Evolutionary conservation across 169 alveolate genomes (phyloP), one percentile per base, ranked within the genome.

Genomic region (Cryptosporidium xiaoi): DNA sequence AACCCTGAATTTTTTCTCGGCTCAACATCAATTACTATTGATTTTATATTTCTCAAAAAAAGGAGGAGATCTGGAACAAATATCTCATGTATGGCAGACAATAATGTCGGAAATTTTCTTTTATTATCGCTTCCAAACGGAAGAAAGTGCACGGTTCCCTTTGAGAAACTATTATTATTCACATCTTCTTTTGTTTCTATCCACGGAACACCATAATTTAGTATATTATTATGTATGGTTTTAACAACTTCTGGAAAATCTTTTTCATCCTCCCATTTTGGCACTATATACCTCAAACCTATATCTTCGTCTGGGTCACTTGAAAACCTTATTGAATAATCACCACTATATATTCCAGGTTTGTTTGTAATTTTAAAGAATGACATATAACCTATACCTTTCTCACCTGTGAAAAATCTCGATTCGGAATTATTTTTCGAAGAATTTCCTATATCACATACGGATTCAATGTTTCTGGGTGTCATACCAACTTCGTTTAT

Each of bases 401-500:
- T 77, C 51, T 77, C 87, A 15, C 87, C 87, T 24, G 87, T 77
- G 44, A 60, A 71, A 16, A n/a, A 77, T 36, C 87, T 24, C 18
- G 64, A 56, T 34, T 56, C 27, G 7, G 87, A 34, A 77, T 77
- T 77, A 15, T 64, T 64, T 60, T 91, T 91, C 12, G 87, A 83
- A 20, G 90, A 83, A 40, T 69, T 53, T 8, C 91, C 93, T 12
- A 91, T 71, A 60, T 91, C 93, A 53, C 93, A 91, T 4, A 91
- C 65, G 4, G 93, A 82, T 10, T 82, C 82, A 3, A 91, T 83
- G 65, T 91, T 93, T 31, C 50, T 65, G 6, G 82, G 69, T 12
- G 65, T 82, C 89, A 91, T 90, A 2, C 93, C 93, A 13, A 60
- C 34, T 55, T 91, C 93, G 56, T 91, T 91, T 24, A 90, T 91